Percentiles rank a stretch among this genome's conserved stretches.
These are phyloP conservation scores for Pseudozyma tsukubaensis DNA, from an alignment of 1,284 basidiomycete species.

Conservation along the genomic window DNA sequence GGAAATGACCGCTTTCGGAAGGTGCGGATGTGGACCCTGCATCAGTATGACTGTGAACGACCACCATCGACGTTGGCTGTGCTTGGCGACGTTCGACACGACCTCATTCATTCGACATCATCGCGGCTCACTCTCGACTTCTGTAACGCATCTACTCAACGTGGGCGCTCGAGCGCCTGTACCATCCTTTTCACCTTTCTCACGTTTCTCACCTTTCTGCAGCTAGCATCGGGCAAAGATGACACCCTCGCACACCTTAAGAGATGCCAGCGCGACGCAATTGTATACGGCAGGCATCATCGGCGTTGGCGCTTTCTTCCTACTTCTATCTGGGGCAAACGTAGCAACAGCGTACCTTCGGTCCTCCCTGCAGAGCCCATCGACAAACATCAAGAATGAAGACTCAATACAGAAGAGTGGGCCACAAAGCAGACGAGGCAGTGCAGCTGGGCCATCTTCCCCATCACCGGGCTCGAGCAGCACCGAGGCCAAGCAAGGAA, in stretches of 20 bases:
- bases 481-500: constrained; percentile 17
- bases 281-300: constrained; percentile 30
- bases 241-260: constrained; percentile 19
- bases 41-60: too few species aligned
- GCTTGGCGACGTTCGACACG: too few species aligned
- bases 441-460: neutral
- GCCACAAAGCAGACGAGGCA: constrained; percentile 5
- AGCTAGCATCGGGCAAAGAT: constrained; percentile 7
- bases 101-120: too few species aligned
- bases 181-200: too few species aligned
- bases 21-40: too few species aligned
- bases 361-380: neutral
- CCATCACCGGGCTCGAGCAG: neutral
- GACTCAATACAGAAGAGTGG: neutral
- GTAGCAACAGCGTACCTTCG: constrained; percentile 15
- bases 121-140: neutral
- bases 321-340: constrained; percentile 24
- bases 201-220: neutral
- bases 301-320: constrained; percentile 25
- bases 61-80: too few species aligned
- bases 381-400: neutral
- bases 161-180: neutral
- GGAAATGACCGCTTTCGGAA: too few species aligned
- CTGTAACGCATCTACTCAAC: neutral
- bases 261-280: constrained; percentile 33